Conservation (phyloP, 257 asterid genomes). For the Echium plantagineum region DNA sequence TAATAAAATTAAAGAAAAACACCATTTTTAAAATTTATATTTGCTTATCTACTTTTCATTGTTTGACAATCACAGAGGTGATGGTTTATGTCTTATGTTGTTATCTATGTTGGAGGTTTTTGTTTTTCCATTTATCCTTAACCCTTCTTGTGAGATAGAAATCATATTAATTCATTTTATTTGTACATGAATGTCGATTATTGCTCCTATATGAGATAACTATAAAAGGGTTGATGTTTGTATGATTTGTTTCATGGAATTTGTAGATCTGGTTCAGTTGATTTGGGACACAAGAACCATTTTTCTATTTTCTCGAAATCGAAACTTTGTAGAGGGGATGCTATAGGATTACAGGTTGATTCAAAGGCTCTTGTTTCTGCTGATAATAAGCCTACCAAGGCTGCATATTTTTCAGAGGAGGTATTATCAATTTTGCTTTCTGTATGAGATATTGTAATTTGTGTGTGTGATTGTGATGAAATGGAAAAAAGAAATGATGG, state of each 20-base stretch:
- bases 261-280: slow-evolving; percentile 46
- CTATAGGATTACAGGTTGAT: slow-evolving; percentile 42
- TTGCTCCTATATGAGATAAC: not conserved
- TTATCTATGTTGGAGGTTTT: not conserved
- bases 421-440: too few species aligned
- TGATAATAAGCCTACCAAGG: slow-evolving; percentile 24
- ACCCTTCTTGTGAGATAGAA: too few species aligned
- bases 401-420: too few species aligned
- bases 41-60: slow-evolving; percentile 1
- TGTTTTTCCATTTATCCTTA: not conserved
- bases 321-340: slow-evolving; percentile 67
- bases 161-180: not conserved
- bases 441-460: too few species aligned
- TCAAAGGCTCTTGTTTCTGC: slow-evolving; percentile 40
- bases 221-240: slow-evolving; percentile 5
- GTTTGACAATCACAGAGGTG: slow-evolving; percentile 14
- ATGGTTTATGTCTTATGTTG: slow-evolving; percentile 3
- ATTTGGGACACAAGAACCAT: slow-evolving; percentile 35
- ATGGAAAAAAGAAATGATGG: too few species aligned
- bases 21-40: slow-evolving; percentile 10
- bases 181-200: too few species aligned
- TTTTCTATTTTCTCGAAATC: slow-evolving; percentile 40
- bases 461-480: too few species aligned
- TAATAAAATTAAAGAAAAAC: not conserved
- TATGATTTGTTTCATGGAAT: slow-evolving; percentile 5